These are phyloP conservation scores for Neurospora sp. DNA, from an alignment of 495 filamentous ascomycete genomes.

Conservation along the genomic window DNA sequence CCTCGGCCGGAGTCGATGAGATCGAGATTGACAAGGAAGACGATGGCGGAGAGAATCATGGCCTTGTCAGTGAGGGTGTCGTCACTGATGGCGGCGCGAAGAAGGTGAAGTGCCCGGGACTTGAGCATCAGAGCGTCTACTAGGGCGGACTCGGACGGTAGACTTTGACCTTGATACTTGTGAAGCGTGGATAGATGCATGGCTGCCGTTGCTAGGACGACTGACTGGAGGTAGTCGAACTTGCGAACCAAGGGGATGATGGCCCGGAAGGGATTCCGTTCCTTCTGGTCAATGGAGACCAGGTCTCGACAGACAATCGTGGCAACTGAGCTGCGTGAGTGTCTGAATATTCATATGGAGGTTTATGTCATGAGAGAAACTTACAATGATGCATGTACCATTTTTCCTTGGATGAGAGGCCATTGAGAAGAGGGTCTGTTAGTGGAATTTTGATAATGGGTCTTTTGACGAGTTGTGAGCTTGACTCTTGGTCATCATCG, in stretches of 20 bases:
- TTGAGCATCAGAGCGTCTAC: slow-evolving; percentile 42
- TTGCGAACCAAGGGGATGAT: slow-evolving; percentile 35
- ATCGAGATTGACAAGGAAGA: slow-evolving; percentile 49
- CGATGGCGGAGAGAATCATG: slow-evolving; percentile 37
- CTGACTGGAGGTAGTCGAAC: slow-evolving; percentile 36
- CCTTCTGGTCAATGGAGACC: slow-evolving; percentile 38
- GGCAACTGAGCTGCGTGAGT: slow-evolving; percentile 27
- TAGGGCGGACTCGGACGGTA: slow-evolving; percentile 15
- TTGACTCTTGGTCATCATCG: not conserved
- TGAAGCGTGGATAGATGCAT: slow-evolving; percentile 39
- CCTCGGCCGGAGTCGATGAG: slow-evolving; percentile 46
- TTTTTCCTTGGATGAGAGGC: slow-evolving; percentile 25
- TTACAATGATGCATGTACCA: slow-evolving; percentile 44
- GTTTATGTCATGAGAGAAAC: not conserved
- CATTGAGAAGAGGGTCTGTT: slow-evolving; percentile 27
- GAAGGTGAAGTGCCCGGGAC: slow-evolving; percentile 34
- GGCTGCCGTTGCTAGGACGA: slow-evolving; percentile 44
- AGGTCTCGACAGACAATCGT: slow-evolving; percentile 42
- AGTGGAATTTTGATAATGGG: not conserved
- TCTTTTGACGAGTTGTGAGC: not conserved
- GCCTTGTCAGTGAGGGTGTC: slow-evolving; percentile 24
- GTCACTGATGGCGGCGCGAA: slow-evolving; percentile 25
- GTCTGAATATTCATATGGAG: not conserved
- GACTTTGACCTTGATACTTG: slow-evolving; percentile 17
- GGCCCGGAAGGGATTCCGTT: slow-evolving; percentile 40